Evolutionary conservation across 2,329 filamentous ascomycete genomes (phyloP), one percentile per base, ranked within the genome.

Genomic region (Aureobasidium sp.): DNA sequence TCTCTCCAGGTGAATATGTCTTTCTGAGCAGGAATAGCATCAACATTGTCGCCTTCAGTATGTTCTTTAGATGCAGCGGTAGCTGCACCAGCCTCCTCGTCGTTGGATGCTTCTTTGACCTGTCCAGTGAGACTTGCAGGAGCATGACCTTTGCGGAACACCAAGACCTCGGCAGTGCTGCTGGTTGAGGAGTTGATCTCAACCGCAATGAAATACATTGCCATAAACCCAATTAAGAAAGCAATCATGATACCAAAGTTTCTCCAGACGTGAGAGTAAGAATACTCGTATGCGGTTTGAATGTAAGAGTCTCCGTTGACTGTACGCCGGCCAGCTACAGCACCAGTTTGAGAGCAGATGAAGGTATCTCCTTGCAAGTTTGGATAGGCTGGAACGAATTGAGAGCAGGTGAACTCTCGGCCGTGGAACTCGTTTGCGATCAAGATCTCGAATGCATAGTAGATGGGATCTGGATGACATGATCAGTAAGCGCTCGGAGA

Each of bases 201-300:
- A 0, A 78, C 77, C 0, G 79, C 79, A 14, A 79, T 40, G 47
- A 88, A 77, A 67, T 89, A 87, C 1, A 84, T 59, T 3, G 67
- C 55, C 69, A 83, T 78, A 69, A 88, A 87, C 51, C 76, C 79
- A 25, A 86, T 59, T 48, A 84, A 67, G 66, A 88, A 86, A 0
- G 66, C 84, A 14, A 83, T 53, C 2, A 88, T 64, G 54, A 89
- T 85, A 1, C 84, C 85, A 55, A 86, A 76, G 62, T 88, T 88
- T 10, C 84, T 63, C 65, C 65, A 68, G 8, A 69, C 66, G 39
- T 74, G 69, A 3, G 64, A 65, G 60, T 69, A 71, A 21, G 63
- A 66, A 59, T 70, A 73, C 12, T 59, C 60, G 58, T 73, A 74
- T 11, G 56, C 55, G 3, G 48, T 54, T 7, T 47, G 50, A 29